Conservation (phyloP, 192 early-diverging fungal genomes). For the Backusella australiensis region DNA sequence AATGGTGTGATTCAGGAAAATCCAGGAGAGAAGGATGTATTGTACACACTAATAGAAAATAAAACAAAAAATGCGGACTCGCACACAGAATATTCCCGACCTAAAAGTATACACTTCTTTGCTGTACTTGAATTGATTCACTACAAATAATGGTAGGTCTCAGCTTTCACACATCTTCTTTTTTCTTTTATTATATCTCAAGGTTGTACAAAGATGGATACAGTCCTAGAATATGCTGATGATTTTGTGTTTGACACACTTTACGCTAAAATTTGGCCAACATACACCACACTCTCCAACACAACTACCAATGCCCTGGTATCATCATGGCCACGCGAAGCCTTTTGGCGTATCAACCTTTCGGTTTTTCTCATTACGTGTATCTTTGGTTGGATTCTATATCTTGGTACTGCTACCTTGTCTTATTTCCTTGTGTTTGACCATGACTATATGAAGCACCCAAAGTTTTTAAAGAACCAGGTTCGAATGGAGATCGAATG, state of each 20-base stretch:
- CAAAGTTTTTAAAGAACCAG: conserved; percentile 91
- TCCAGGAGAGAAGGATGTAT: neutral
- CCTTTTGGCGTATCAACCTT: conserved; percentile 67
- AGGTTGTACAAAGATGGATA: conserved; percentile 54
- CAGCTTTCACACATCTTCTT: neutral
- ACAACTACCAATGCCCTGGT: conserved; percentile 33
- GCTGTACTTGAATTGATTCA: neutral
- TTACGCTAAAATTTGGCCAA: conserved; percentile 50
- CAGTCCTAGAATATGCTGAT: conserved; percentile 61
- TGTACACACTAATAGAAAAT: neutral
- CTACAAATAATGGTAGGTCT: neutral
- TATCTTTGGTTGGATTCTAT: conserved; percentile 75
- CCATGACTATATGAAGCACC: conserved; percentile 86
- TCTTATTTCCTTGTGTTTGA: conserved; percentile 91
- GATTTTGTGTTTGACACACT: conserved; percentile 60
- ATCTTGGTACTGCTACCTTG: conserved; percentile 71
- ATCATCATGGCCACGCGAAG: conserved; percentile 52
- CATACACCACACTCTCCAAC: conserved; percentile 38
- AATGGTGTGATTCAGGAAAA: neutral
- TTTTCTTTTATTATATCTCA: neutral
- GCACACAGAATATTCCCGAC: neutral
- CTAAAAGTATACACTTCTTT: neutral
- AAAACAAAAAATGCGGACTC: neutral
- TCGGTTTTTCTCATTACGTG: conserved; percentile 72
- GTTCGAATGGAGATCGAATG: conserved; percentile 82